Base-by-base conservation (phyloP, 2,329 filamentous ascomycete genomes). In the Lecanoromycetidae sp. region DNA sequence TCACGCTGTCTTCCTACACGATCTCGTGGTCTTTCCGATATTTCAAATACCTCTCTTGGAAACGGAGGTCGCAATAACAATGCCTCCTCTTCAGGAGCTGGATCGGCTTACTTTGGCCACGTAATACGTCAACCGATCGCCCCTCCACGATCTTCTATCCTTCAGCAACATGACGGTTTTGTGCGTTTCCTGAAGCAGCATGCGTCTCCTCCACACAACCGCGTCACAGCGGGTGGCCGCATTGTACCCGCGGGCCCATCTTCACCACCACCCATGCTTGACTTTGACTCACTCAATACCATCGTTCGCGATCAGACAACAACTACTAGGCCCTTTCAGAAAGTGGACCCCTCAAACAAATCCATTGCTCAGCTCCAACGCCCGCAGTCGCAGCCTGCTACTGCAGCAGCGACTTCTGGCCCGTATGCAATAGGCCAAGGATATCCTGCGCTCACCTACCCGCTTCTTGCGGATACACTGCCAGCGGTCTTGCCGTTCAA, bases 141-240 rank as follows among this genome's bases (percentile, higher is more conserved):
- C 37, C 60, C 64, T 40, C 61, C 64, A 5, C 54, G 59, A 25
- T 57, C 59, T 20, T 54, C 52, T 30, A 52, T 56, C 9, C 58
- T 61, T 12, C 61, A 67, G 40, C 58, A 55, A 27, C 61, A 70
- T 39, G 57, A 60, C 38, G 69, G 69, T 0, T 72, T 72, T 55
- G 63, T 60, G 26, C 60, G 60, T 30, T 72, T 71, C 48, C 58
- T 72, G 7, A 66, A 66, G 55, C 61, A 68, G 43, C 68, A 71
- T 49, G 61, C 66, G 6, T 71, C 69, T 29, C 68, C 69, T n/a
- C 68, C 63, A 27, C 65, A 70, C 49, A 65, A 71, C 43, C 65
- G 69, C 43, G 69, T 72, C 40, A 71, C 68, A 32, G 67, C 69
- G 48, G 68, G 68, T 19, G 69, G 69, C 7, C 63, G 63, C 33